A percentile compares a stretch with the other conserved stretches of the same genome.
Conservation (phyloP, 805 yeast genomes). For the Myxozyma melibiosi region DNA sequence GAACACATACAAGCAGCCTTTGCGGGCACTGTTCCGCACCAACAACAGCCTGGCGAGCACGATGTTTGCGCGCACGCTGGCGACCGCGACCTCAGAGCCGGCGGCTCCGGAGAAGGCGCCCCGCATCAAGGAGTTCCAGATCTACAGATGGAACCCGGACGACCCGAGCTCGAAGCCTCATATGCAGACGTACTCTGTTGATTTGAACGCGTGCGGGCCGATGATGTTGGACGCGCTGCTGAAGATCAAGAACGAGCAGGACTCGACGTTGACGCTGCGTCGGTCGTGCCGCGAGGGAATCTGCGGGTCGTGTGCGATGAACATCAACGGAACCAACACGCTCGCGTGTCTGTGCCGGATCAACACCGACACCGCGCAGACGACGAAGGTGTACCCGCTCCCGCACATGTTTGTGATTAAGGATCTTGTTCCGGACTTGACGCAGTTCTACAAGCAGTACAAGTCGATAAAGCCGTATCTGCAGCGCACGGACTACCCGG, state of each 20-base stretch:
- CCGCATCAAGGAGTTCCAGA: slow-evolving; percentile 78
- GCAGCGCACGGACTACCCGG: slow-evolving; percentile 78
- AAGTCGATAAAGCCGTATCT: slow-evolving; percentile 96
- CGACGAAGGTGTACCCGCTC: slow-evolving; percentile 87
- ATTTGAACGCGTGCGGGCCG: slow-evolving; percentile 92
- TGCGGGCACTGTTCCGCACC: no score
- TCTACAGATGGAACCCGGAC: slow-evolving; percentile 98
- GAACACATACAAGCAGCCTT: background rate
- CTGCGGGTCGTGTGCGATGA: slow-evolving; percentile 99
- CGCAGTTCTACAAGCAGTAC: slow-evolving; percentile 97
- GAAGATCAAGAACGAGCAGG: slow-evolving; percentile 96
- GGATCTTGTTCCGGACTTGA: slow-evolving; percentile 96
- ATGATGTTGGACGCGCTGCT: slow-evolving; percentile 95
- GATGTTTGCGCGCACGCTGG: slow-evolving; percentile 21
- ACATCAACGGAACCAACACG: slow-evolving; percentile 96
- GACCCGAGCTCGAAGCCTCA: slow-evolving; percentile 89
- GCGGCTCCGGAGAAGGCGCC: slow-evolving; percentile 57
- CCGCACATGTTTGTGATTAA: slow-evolving; percentile 98
- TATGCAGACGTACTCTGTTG: slow-evolving; percentile 79
- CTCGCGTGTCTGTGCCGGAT: slow-evolving; percentile 95
- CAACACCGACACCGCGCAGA: slow-evolving; percentile 73
- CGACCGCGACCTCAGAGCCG: slow-evolving; percentile 37
- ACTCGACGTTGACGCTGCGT: slow-evolving; percentile 91
- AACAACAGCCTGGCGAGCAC: background rate
- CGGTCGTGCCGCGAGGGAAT: slow-evolving; percentile 99